Base-by-base conservation (phyloP, 2,329 filamentous ascomycete genomes). In the Aspergillus fischeri region DNA sequence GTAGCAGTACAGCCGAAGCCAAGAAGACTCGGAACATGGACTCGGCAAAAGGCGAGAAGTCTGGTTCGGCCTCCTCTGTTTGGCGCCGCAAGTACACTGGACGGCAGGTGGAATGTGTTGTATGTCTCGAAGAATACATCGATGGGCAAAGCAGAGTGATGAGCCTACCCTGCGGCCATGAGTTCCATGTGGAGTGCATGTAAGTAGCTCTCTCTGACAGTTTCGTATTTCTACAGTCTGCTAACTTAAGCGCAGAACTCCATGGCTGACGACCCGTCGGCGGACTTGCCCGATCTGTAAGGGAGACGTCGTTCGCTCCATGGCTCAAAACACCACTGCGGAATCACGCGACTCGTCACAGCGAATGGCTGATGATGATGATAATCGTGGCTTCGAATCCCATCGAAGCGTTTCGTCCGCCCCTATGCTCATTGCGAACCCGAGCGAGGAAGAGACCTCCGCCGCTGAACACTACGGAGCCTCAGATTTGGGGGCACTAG, bases 201-300 rank as follows among this genome's bases (percentile, higher is more conserved):
- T 96, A 78, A 88, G 92, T 89, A 51, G 52, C 49, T 38, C 24
- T 27, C 17, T 17, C 8, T 11, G 45, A 28, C 29, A 14, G 9
- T 32, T 25, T 24, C 4, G 14, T 3, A 27, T 24, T 24, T 45
- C 6, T 53, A 24, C 44, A 24, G 41, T 63, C 62, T 57, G 67
- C 68, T 69, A 60, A 64, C 24, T 28, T 11, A 38, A 24, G 41
- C 35, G 27, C 62, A 96, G 92, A 70, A 97, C 94, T 4, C 94
- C 94, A 1, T 99, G 94, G 94, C 80, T 99, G 53, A 97, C 93
- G 0, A 97, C 92, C 17, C 87, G 93, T 51, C 89, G 94, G 62
- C 88, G 94, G 61, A 99, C 94, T n/a, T 99, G 94, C 68, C 94
- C 94, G 0, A 97, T 99, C 59, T 99, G 94, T 79, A 99, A 99